Evolutionary conservation across 208 protist genomes (phyloP).

Genomic region (Acanthamoeba triangularis): DNA sequence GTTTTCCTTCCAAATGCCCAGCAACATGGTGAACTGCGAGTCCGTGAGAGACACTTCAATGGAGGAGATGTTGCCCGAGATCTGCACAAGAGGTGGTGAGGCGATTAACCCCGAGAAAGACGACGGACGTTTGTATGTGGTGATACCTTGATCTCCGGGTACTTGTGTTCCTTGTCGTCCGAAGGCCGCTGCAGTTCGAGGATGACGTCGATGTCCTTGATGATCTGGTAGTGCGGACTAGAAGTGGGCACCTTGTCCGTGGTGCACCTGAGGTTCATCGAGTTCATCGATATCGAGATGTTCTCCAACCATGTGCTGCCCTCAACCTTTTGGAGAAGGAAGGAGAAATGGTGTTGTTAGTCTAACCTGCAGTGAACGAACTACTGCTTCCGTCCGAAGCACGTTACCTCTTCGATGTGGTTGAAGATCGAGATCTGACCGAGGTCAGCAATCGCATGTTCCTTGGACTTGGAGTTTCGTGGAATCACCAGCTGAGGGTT

Average conservation of each 20-base stretch:
- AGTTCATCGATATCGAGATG: slow-evolving; percentile 67
- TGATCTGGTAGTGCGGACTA: slow-evolving; percentile 48
- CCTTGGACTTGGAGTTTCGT: slow-evolving; percentile 15
- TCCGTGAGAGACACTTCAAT: slow-evolving; percentile 36
- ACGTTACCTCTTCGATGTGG: slow-evolving; percentile 45
- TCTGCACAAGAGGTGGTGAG: slow-evolving; percentile 24
- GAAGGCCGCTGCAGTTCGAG: slow-evolving; percentile 40
- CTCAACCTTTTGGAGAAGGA: neutral
- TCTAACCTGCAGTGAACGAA: neutral
- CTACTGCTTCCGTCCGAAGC: too few species aligned
- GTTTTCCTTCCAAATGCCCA: slow-evolving; percentile 75
- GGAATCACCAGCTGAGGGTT: slow-evolving; percentile 67
- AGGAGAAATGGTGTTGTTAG: neutral
- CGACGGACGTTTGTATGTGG: neutral
- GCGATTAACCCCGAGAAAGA: neutral
- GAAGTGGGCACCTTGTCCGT: slow-evolving; percentile 41
- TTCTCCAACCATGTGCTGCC: slow-evolving; percentile 26
- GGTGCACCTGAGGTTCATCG: slow-evolving; percentile 57
- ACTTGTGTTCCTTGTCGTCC: slow-evolving; percentile 1
- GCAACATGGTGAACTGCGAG: slow-evolving; percentile 65
- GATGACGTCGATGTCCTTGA: slow-evolving; percentile 72
- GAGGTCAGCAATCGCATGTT: slow-evolving; percentile 45
- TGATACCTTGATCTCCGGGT: slow-evolving; percentile 56
- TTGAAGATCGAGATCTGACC: slow-evolving; percentile 75
- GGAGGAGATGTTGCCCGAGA: slow-evolving; percentile 37